Evolutionary conservation across 345 rosid genomes (phyloP).

Genomic region (Hirschfeldia incana): DNA sequence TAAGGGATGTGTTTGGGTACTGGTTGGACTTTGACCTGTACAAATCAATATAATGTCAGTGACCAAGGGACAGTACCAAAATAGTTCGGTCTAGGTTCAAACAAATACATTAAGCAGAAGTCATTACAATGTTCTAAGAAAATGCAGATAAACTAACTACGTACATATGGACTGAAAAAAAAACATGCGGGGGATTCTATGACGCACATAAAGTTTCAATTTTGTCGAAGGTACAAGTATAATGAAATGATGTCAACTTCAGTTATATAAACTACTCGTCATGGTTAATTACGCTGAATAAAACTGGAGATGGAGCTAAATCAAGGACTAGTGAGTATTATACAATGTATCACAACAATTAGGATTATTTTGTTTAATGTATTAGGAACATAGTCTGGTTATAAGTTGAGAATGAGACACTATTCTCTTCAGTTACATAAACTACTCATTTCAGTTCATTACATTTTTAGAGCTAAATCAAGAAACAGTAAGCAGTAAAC

Average conservation of each 20-base stretch:
- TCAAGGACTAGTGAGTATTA: too few relatives aligned
- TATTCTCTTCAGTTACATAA: neutral
- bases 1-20: conserved; percentile 63
- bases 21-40: conserved; percentile 69
- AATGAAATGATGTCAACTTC: too few relatives aligned
- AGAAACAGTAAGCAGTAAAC: neutral
- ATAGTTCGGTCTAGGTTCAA: neutral
- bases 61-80: neutral
- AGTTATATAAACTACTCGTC: too few relatives aligned
- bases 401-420: neutral
- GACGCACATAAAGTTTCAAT: neutral
- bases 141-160: neutral
- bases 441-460: neutral
- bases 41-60: neutral
- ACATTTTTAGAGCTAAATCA: neutral
- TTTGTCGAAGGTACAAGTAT: too few relatives aligned
- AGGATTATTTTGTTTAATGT: too few relatives aligned
- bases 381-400: neutral
- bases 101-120: neutral
- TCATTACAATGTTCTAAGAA: neutral
- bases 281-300: too few relatives aligned
- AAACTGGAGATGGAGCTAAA: too few relatives aligned
- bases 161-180: too few relatives aligned
- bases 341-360: too few relatives aligned
- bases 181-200: too few relatives aligned